A percentile compares a stretch with the other conserved stretches of the same genome.
Conservation (phyloP, 2,329 filamentous ascomycete genomes). For the Cytospora piceicola region DNA sequence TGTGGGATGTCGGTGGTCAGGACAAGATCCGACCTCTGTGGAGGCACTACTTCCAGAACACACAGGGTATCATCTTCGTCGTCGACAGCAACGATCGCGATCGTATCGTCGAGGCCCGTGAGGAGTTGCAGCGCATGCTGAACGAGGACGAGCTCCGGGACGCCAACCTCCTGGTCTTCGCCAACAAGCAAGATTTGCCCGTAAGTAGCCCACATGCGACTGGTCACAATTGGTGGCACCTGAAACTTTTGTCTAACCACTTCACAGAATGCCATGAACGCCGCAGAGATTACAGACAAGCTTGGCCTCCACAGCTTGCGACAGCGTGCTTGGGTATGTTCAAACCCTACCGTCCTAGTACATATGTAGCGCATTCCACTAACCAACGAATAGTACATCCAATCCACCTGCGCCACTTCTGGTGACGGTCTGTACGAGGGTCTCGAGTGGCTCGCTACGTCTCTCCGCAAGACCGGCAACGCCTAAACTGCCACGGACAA, state of each 20-base stretch:
- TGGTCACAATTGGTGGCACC: not conserved
- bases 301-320: slow-evolving; percentile 98
- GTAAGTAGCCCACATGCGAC: slow-evolving; percentile 57
- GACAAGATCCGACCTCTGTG: slow-evolving; percentile 99
- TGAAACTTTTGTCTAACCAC: slow-evolving; percentile 35
- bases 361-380: slow-evolving; percentile 5
- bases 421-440: slow-evolving; percentile 99
- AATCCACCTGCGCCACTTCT: slow-evolving; percentile 98
- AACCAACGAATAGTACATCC: slow-evolving; percentile 75
- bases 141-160: slow-evolving; percentile 99
- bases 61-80: slow-evolving; percentile 99
- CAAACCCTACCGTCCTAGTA: slow-evolving; percentile 12
- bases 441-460: slow-evolving; percentile 89
- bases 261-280: slow-evolving; percentile 95
- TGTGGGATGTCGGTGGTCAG: slow-evolving; percentile 99
- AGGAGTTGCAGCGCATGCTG: slow-evolving; percentile 97
- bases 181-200: slow-evolving; percentile 99
- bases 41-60: slow-evolving; percentile 99
- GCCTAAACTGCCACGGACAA: slow-evolving; percentile 49
- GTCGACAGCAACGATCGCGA: slow-evolving; percentile 99
- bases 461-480: slow-evolving; percentile 75
- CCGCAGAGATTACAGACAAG: slow-evolving; percentile 99
- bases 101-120: slow-evolving; percentile 94
- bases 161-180: slow-evolving; percentile 94
- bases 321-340: slow-evolving; percentile 96